Base-by-base conservation (phyloP, 345 rosid species). In the Moricandia arvensis region DNA sequence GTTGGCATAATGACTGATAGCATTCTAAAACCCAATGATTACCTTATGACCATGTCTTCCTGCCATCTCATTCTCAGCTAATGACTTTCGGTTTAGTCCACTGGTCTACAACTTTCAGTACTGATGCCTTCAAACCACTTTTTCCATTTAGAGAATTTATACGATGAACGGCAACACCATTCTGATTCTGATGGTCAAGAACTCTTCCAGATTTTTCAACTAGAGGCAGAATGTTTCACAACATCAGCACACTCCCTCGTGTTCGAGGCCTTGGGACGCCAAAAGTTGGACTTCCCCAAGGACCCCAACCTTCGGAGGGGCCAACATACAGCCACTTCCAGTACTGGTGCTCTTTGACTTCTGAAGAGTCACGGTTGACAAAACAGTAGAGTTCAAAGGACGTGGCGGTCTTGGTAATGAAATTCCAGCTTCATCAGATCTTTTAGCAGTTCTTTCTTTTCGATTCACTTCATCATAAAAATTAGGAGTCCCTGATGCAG, bases 1-100 rank as follows among this genome's bases (percentile, higher is more conserved):
- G 43, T 29, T 26, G 62, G n/a, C 4, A 57, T 41, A 70, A 66
- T 71, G 30, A 17, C 27, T 61, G n/a, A 33, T 8, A 62, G 75
- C 16, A 51, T 61, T 21, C 51, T 11, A 79, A 69, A 60, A 64
- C 41, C 12, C 65, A 80, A 34, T 59, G 30, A 69, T 18, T 71
- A 95, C 97, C 99, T 88, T 92, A 73, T 81, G 80, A 58, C 55
- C 80, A 80, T 85, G 86, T 84, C 81, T 86, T 77, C 87, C 89
- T 70, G 73, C 74, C 55, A 58, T 78, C 77, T 84, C 87, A 80
- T 27, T 82, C 27, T 81, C 85, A 71, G 76, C 80, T 30, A 82
- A 81, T 67, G 75, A 72, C 73, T 85, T 86, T n/a, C 31, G 93
- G 82, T 59, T 88, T 88, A 80, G 83, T 85, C 38, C 86, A 70